phyloP scores from a whole-genome alignment of 805 yeast species.

The Ogataea paraovalis region DNA sequence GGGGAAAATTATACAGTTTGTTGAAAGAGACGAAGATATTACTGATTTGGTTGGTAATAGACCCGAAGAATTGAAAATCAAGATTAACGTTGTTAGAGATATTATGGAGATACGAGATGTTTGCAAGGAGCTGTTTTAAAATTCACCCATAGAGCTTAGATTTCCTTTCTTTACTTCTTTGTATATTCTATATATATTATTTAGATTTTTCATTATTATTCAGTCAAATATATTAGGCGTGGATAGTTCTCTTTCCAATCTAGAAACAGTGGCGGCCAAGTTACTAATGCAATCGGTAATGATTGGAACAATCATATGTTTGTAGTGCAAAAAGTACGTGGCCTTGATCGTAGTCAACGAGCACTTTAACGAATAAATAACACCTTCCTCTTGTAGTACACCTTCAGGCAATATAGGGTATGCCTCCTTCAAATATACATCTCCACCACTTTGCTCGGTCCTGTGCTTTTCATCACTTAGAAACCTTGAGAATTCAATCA shows the following conservation, averaged over 20 bases:
- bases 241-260: conserved; percentile 17
- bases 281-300: conserved; percentile 20
- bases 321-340: conserved; percentile 16
- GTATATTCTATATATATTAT: conserved; percentile 1
- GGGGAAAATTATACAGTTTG: conserved; percentile 64
- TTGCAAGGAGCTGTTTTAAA: conserved; percentile 46
- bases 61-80: conserved; percentile 34
- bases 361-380: conserved; percentile 7
- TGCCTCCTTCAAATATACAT: conserved; percentile 4
- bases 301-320: conserved; percentile 15
- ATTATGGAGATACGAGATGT: conserved; percentile 52
- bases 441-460: not conserved
- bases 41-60: conserved; percentile 32
- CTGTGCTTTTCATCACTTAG: not conserved
- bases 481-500: not conserved
- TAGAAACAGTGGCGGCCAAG: conserved; percentile 12
- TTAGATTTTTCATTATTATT: not conserved
- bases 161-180: not conserved
- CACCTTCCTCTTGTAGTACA: conserved; percentile 9
- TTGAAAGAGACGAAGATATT: conserved; percentile 63
- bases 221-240: conserved; percentile 10
- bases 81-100: conserved; percentile 51
- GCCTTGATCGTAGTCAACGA: conserved; percentile 10
- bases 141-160: too few species aligned
- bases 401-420: not conserved